Evolutionary conservation across 2,329 filamentous ascomycete species (phyloP).

Genomic region (Neurospora crassa): DNA sequence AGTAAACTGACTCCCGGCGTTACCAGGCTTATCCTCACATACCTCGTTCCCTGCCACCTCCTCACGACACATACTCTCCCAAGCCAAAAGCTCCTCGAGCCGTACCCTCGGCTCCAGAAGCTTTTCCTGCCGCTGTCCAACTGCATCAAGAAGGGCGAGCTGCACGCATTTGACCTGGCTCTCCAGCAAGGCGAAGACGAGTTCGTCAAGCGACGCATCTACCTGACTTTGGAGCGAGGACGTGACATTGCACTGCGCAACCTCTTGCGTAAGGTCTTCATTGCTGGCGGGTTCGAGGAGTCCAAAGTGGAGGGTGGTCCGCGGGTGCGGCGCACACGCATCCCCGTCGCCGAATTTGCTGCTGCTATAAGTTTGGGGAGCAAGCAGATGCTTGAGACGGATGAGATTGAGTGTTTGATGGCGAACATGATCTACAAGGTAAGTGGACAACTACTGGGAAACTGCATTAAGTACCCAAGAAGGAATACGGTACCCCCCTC

Average conservation of each 20-base stretch:
- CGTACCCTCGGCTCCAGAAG: conserved; percentile 64
- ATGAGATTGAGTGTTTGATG: conserved; percentile 91
- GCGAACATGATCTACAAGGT: conserved; percentile 99
- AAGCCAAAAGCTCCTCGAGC: conserved; percentile 57
- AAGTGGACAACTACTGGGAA: conserved; percentile 6
- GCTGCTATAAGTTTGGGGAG: conserved; percentile 72
- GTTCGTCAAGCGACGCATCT: conserved; percentile 87
- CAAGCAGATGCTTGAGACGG: conserved; percentile 61
- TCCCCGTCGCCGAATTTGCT: conserved; percentile 75
- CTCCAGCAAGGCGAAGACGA: conserved; percentile 78
- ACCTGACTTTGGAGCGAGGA: conserved; percentile 84
- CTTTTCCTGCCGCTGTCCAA: conserved; percentile 70
- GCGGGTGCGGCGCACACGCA: conserved; percentile 60
- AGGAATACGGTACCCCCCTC: not conserved
- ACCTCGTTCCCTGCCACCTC: conserved; percentile 87
- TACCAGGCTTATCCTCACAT: conserved; percentile 75
- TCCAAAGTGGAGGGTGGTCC: conserved; percentile 56
- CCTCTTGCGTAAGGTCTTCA: conserved; percentile 81
- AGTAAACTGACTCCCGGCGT: conserved; percentile 1
- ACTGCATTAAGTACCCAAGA: not conserved
- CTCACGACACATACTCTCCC: conserved; percentile 83
- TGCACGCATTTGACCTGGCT: conserved; percentile 75
- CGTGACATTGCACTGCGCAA: conserved; percentile 90
- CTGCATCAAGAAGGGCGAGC: conserved; percentile 74
- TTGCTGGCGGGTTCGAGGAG: conserved; percentile 74